Conservation (phyloP, 2,329 filamentous ascomycete genomes). For the Trichoderma sp. region DNA sequence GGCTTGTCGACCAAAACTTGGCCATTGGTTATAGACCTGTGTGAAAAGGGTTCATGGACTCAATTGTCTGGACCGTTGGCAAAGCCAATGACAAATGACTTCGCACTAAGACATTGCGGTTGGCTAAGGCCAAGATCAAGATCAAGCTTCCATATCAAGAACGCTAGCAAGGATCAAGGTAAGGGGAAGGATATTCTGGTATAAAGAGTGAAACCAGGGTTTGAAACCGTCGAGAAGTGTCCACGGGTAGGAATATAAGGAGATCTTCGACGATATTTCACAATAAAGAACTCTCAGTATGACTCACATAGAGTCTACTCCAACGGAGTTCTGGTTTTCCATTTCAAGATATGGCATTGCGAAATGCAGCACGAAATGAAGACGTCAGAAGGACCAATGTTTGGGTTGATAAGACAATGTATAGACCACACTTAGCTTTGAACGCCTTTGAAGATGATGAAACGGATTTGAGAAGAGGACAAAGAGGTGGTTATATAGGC, state of each 20-base stretch:
- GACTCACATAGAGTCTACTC: not conserved
- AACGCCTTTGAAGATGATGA: not conserved
- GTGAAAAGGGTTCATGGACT: too few species aligned
- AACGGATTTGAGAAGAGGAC: not conserved
- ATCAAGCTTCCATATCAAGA: not conserved
- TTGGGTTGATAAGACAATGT: not conserved
- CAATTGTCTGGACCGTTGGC: too few species aligned
- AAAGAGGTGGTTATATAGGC: not conserved
- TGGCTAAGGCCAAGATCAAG: too few species aligned
- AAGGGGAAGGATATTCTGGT: accelerated
- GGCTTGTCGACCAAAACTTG: not conserved
- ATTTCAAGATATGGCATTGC: not conserved
- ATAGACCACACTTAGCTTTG: not conserved
- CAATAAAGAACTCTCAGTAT: not conserved
- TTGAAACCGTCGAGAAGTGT: too few species aligned
- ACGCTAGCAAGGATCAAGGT: not conserved
- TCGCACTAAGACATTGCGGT: not conserved
- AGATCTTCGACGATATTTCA: not conserved
- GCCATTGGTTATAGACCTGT: not conserved
- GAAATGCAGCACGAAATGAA: not conserved
- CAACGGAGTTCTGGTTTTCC: not conserved
- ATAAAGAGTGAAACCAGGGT: not conserved
- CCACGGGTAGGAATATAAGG: not conserved
- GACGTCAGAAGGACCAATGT: not conserved
- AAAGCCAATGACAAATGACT: not conserved